A percentile compares a stretch with the other conserved stretches of the same genome.
These are phyloP conservation scores for Seiridium unicorne DNA, from an alignment of 2,329 filamentous ascomycete genomes.

Conservation along the genomic window DNA sequence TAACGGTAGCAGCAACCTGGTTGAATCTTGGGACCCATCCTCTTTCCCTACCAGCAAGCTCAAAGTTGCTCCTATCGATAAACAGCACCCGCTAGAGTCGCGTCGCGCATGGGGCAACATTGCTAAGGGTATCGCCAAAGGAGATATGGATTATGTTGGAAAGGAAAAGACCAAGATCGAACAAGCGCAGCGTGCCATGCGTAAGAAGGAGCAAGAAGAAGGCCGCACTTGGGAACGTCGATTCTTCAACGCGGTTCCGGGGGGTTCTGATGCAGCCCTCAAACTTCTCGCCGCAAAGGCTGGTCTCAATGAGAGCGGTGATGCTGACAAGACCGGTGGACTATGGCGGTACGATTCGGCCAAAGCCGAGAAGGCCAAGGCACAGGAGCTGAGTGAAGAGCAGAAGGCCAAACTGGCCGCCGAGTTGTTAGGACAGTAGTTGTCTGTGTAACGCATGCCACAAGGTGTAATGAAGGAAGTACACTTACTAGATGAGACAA, in stretches of 20 bases:
- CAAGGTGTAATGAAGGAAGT: not conserved
- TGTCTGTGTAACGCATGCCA: not conserved
- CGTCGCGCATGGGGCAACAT: slow-evolving; percentile 79
- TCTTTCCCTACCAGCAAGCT: slow-evolving; percentile 23
- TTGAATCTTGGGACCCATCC: slow-evolving; percentile 39
- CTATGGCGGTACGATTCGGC: slow-evolving; percentile 54
- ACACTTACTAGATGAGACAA: not conserved
- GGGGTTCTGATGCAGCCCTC: slow-evolving; percentile 41
- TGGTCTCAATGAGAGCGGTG: slow-evolving; percentile 49
- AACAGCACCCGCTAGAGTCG: slow-evolving; percentile 79
- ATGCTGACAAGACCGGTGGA: slow-evolving; percentile 60
- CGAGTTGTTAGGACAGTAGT: slow-evolving; percentile 28
- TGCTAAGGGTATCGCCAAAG: slow-evolving; percentile 66
- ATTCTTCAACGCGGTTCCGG: slow-evolving; percentile 66
- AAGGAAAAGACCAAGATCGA: slow-evolving; percentile 78
- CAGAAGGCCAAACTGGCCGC: slow-evolving; percentile 35
- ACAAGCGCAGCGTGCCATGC: slow-evolving; percentile 74
- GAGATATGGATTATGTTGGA: slow-evolving; percentile 72
- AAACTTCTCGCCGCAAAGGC: slow-evolving; percentile 41
- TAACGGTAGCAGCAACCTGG: slow-evolving; percentile 27
- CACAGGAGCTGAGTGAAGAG: slow-evolving; percentile 29
- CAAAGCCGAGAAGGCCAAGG: slow-evolving; percentile 42
- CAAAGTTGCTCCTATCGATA: slow-evolving; percentile 49
- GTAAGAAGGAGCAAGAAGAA: slow-evolving; percentile 52
- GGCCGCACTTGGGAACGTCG: slow-evolving; percentile 76